Evolutionary conservation across 257 asterid species (phyloP), one percentile per base, ranked within the genome.

Genomic region (Solanum chilense): DNA sequence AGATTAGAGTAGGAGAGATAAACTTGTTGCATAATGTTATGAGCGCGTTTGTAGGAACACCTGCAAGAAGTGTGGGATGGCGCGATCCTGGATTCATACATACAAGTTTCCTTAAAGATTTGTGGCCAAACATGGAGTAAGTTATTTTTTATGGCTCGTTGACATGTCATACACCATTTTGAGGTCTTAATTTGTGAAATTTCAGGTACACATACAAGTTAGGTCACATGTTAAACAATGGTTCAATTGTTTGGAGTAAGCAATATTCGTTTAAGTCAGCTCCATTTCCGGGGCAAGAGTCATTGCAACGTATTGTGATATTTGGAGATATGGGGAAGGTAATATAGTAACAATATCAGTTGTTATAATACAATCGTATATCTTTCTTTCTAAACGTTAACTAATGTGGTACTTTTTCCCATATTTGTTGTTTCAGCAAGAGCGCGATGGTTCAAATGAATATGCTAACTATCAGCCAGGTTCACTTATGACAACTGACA

Each of bases 321-420:
- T 95, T 96, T 86, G 99, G 98, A 68, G 99, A 96, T 91, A 93
- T 95, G 98, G 99, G 99, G 37, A 96, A 96, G 99, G 99, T 94
- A 89, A 82, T 27, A 29, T 18, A 29, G 69, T 29, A 80, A 16
- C n/a, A 29, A 23, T 10, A 23, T 62, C 69, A 23, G 35, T 33
- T 33, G 35, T 33, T 4, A 4, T 33, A 33, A 33, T 33, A 33
- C 13, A 21, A 21, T 20, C 52, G 5, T 47, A 2, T 49, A 49
- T 52, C n/a, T 52, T 0, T 52, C 62, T 52, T 18, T 23, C 3
- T 52, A 52, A 52, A 62, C 69, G 0, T 0, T 78, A 2, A 78
- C 49, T 10, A 25, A 45, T 78, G 41, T 78, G 25, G 41, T 25
- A 33, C 35, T 33, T 33, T 44, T 42, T 42, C 15, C 39, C 23